Evolutionary conservation across 2,329 filamentous ascomycete species (phyloP), one percentile per base, ranked within the genome.

Genomic region (Calonectria pauciramosa): DNA sequence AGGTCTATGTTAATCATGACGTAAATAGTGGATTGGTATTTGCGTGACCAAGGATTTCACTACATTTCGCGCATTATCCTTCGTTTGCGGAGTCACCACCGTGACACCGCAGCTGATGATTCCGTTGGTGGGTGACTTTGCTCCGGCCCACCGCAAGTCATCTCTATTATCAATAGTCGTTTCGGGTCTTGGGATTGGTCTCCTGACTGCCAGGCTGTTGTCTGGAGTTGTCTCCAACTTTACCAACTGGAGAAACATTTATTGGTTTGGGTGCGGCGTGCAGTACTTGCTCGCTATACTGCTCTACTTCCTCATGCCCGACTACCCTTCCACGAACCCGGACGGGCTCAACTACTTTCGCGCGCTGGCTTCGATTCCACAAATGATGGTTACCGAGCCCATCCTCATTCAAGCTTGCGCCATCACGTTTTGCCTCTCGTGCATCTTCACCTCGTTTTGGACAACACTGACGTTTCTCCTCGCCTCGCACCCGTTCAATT

Each of bases 31-130:
- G 91, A 89, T 96, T 67, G 93, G 91, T 0, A 88, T 96, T 8
- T 96, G 94, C 75, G 82, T 95, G 0, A 96, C 94, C 0, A 86
- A 86, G 3, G 89, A 89, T 3, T 93, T 96, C 77, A 81, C 85
- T 0, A 88, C 89, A 9, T 96, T 97, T 83, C 88, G 91, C 0
- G 92, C 89, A 1, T 87, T 96, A 23, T 95, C 93, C 7, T 96
- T 94, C 84, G 85, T 96, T 69, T 92, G 91, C 14, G 92, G 93
- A n/a, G 85, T 94, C n/a, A 93, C 93, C 2, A 97, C 94, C 0
- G 94, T 96, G 2, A 96, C 95, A 4, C 95, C 94, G 16, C 92
- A 94, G 83, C 86, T 94, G 70, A 95, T 97, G 94, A 91, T 97
- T 20, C 95, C 95, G 0, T 87, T 97, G 0, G 94, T 96, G 0